Evolutionary conservation across 805 yeast genomes (phyloP), one percentile per base, ranked within the genome.

Genomic region (Kuraishia piskuri): DNA sequence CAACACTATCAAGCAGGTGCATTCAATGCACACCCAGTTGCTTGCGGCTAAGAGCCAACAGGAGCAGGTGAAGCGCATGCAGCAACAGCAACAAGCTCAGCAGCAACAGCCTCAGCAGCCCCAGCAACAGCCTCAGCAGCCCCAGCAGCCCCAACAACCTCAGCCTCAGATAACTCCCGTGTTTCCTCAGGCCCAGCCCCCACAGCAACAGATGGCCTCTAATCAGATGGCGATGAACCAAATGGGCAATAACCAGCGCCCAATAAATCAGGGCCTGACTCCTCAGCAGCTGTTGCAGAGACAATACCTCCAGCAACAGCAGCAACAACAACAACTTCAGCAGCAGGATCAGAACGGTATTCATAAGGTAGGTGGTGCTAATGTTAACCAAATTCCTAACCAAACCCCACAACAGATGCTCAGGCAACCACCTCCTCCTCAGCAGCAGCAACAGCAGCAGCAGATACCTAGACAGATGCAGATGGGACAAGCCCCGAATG

Each of bases 1-100:
- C 71, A 79, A 79, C 17, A 66, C 78, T 22, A 81, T 88, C 48
- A 83, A 80, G 63, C 84, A 81, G 55, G 81, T 86, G 8, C 89
- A 89, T 65, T 76, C 79, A 49, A 71, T 84, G 51, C 58, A 53
- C 50, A 36, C 53, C 26, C 55, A 53, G 36, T 36, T 51, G 46
- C 22, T 50, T 6, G 50, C 52, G 19, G 49, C 57, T n/a, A 53
- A 49, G 37, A 53, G 49, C 17, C 55, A 45, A 8, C 55, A 50
- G 45, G 60, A 54, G 7, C 63, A 56, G 31, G 56, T 50, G 20
- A 58, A 56, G 48, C 60, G 57, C 46, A 58, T 44, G 23, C 60
- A 57, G 37, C 58, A 55, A 22, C 55, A 22, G 24, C 50, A 8
- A 45, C 54, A 48, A 23, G 52, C 46, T 26, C 55, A 37, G 53